Evolutionary conservation across 306 rosid species (phyloP), one percentile per base, ranked within the genome.

Genomic region (Cicer judaicum): DNA sequence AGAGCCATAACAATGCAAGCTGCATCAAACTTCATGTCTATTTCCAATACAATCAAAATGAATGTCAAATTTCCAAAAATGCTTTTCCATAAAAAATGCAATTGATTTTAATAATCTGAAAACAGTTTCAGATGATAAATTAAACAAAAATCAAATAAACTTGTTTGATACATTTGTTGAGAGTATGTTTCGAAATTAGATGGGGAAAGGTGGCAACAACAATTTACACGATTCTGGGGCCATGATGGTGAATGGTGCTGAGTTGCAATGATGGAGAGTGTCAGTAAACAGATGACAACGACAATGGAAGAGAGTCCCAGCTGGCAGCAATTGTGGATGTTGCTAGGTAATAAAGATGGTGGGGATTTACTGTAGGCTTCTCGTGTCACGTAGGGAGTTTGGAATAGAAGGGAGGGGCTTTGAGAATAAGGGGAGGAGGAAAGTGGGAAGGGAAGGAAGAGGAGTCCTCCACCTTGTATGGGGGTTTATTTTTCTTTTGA

Each of bases 11-110:
- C 64, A 64, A 21, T 52, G 55, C 73, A 64, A 52, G 79, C 47
- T n/a, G 19, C 21, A 40, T 64, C 57, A 52, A 75, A 52, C 21
- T 53, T 75, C 55, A 64, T 10, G 55, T 49, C n/a, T 14, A 74
- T 38, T 74, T 73, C 50, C 36, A 24, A 46, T 18, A 55, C 29
- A 64, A 65, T 53, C 15, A 42, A 75, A 75, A 75, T 42, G 15
- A 52, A 14, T 42, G 18, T 34, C 49, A 67, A 55, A 49, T 13
- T n/a, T 49, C 15, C 54, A 49, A 49, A 49, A 49, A 16, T 49
- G 54, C 8, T 6, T 49, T 5, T 47, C 53, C 53, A 1, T 47
- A 12, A 5, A 47, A 47, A 47, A 47, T 4, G 5, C 49, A 12
- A 10, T 12, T 48, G 3, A 7, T 49, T 12, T 49, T n/a, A 49